Evolutionary conservation across 805 yeast species (phyloP).

Genomic region (Yamadazyma philogaea): DNA sequence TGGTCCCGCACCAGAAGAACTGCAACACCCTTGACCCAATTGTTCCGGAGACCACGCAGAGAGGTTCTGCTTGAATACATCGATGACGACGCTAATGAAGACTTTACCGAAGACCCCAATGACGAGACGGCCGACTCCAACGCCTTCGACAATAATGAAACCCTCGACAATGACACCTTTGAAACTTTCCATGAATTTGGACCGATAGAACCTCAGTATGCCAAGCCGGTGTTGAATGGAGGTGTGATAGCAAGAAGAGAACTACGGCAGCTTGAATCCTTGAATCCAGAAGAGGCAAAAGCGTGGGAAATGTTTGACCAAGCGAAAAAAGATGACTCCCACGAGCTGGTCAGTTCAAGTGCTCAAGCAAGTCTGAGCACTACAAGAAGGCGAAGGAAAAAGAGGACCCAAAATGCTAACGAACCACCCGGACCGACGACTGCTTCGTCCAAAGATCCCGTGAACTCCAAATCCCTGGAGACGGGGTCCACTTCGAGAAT

Average conservation of each 20-base stretch:
- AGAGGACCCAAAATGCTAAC: background rate
- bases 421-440: no score
- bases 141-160: conserved; percentile 1
- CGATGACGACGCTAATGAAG: conserved; percentile 17
- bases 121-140: conserved; percentile 4
- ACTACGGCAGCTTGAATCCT: conserved; percentile 23
- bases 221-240: conserved; percentile 31
- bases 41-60: background rate
- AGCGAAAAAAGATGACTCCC: conserved; percentile 17
- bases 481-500: conserved; percentile 6
- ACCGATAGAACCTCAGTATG: conserved; percentile 4
- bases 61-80: conserved; percentile 1
- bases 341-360: background rate
- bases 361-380: background rate
- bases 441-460: no score
- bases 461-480: no score
- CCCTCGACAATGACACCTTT: conserved; percentile 1
- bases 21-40: background rate
- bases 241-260: conserved; percentile 38
- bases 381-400: conserved; percentile 3
- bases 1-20: background rate
- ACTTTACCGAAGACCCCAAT: conserved; percentile 19
- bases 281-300: conserved; percentile 32
- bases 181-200: background rate
- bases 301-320: conserved; percentile 39